Evolutionary conservation across 2,329 filamentous ascomycete genomes (phyloP).

Genomic region (Diaporthe humulicola): DNA sequence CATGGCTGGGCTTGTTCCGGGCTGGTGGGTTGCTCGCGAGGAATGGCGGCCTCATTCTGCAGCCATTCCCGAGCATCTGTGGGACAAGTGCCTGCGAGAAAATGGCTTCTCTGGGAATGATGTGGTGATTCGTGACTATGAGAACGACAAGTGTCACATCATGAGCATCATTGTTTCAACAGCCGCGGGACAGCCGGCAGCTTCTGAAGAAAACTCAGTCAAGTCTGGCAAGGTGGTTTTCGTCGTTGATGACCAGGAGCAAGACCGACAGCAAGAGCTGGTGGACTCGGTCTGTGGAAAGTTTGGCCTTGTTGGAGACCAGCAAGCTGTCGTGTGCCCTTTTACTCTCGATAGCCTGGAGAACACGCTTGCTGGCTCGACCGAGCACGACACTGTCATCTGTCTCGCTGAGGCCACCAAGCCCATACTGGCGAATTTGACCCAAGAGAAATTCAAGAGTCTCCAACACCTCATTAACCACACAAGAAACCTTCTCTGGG

Average conservation of each 20-base stretch:
- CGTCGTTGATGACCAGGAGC: not conserved
- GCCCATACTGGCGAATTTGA: constrained; percentile 7
- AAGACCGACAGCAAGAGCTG: not conserved
- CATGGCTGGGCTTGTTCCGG: constrained; percentile 34
- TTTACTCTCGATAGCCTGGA: not conserved
- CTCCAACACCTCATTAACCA: constrained; percentile 5
- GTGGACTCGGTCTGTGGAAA: not conserved
- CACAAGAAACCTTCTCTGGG: constrained; percentile 17
- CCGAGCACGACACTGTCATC: constrained; percentile 9
- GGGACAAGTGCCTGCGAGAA: constrained; percentile 1
- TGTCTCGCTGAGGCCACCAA: constrained; percentile 7
- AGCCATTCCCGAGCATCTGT: not conserved
- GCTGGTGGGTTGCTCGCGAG: constrained; percentile 35
- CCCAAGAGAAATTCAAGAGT: not conserved
- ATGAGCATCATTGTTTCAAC: constrained; percentile 19
- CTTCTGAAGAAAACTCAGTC: not conserved
- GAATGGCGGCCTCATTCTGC: constrained; percentile 30
- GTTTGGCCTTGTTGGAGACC: not conserved
- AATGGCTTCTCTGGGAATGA: constrained; percentile 39
- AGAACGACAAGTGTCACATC: constrained; percentile 27
- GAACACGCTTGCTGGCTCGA: not conserved
- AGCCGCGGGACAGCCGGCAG: not conserved
- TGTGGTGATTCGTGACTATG: constrained; percentile 29
- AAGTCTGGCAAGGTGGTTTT: not conserved
- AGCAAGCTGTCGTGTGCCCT: not conserved